phyloP scores from a whole-genome alignment of 768 basidiomycete species.

The Agrocybe pediades region DNA sequence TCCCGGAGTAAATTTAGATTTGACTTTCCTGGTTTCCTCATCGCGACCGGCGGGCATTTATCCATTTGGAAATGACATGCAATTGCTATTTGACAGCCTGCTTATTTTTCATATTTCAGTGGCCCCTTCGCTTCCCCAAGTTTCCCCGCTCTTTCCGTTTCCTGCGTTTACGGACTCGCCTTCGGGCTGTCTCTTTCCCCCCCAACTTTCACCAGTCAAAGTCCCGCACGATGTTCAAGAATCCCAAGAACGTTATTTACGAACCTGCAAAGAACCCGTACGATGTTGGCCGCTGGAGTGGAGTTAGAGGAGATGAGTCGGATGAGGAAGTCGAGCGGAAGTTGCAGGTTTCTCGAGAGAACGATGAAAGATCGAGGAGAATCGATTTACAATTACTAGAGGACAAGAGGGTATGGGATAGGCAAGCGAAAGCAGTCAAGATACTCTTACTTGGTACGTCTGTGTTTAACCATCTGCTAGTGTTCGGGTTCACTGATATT shows the following conservation, averaged over 20 bases:
- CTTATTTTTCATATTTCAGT: slow-evolving; percentile 6
- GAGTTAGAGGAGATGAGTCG: slow-evolving; percentile 31
- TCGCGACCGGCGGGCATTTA: slow-evolving; percentile 16
- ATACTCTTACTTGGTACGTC: slow-evolving; percentile 55
- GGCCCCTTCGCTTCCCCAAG: background rate
- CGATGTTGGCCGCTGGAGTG: slow-evolving; percentile 22
- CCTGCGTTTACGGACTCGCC: background rate
- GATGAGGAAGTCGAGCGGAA: slow-evolving; percentile 34
- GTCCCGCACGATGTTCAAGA: slow-evolving; percentile 18
- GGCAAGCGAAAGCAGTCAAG: slow-evolving; percentile 52
- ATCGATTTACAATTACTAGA: slow-evolving; percentile 52
- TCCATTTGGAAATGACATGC: slow-evolving; percentile 1
- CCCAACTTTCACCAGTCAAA: background rate
- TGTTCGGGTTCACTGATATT: background rate
- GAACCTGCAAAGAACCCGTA: slow-evolving; percentile 28
- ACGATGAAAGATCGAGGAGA: slow-evolving; percentile 42
- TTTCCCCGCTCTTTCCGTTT: background rate
- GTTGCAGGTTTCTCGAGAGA: slow-evolving; percentile 39
- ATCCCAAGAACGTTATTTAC: slow-evolving; percentile 4
- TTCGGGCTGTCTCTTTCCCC: background rate
- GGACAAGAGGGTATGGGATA: slow-evolving; percentile 46
- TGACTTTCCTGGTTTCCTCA: slow-evolving; percentile 1
- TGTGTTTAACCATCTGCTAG: background rate
- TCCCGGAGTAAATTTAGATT: slow-evolving; percentile 2
- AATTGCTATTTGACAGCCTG: background rate